Conservation (phyloP, 192 early-diverging fungal genomes). For the Thoreauomyces humboldtii region DNA sequence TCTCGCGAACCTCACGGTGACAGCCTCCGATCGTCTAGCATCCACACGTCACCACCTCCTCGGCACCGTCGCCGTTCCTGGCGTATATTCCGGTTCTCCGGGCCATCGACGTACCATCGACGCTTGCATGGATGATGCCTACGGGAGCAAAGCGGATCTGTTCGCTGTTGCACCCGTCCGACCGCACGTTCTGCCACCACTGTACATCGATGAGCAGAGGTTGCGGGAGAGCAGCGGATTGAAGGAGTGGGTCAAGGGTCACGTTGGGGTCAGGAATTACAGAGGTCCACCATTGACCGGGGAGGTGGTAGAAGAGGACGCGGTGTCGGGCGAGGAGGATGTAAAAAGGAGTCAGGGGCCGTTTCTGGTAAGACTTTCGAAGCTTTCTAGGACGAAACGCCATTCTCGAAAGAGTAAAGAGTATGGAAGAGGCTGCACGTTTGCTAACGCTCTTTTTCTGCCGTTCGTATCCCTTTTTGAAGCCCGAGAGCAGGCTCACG, state of each 20-base stretch:
- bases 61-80: constrained; percentile 44
- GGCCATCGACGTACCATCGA: neutral
- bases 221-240: constrained; percentile 36
- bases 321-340: neutral
- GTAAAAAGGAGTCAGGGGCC: constrained; percentile 43
- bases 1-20: neutral
- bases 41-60: constrained; percentile 45
- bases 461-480: neutral
- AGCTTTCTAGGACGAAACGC: too few species aligned
- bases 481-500: constrained; percentile 34
- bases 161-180: neutral
- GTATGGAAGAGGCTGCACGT: neutral
- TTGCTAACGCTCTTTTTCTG: neutral
- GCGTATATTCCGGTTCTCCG: constrained; percentile 25
- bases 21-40: constrained; percentile 29
- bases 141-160: neutral
- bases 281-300: constrained; percentile 16
- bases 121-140: neutral
- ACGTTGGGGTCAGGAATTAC: constrained; percentile 31
- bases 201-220: constrained; percentile 33
- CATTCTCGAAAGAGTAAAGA: neutral
- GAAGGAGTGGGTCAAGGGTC: constrained; percentile 31
- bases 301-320: neutral
- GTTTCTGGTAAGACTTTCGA: constrained; percentile 47
- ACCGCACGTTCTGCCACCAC: constrained; percentile 16